These are phyloP conservation scores for Penicillium atrosanguineum DNA, from an alignment of 495 filamentous ascomycete genomes.

Conservation along the genomic window DNA sequence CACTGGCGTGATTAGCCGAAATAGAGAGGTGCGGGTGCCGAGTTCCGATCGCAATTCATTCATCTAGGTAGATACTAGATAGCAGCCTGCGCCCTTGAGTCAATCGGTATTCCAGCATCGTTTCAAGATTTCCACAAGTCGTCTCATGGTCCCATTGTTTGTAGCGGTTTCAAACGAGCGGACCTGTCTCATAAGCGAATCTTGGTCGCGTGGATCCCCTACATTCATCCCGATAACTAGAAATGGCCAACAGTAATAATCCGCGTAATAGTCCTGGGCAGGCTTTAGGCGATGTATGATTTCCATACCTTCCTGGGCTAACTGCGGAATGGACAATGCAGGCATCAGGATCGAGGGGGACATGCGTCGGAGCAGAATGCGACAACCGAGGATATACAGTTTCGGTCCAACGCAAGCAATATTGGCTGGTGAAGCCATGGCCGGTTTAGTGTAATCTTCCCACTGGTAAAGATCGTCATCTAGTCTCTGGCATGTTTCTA, in stretches of 20 bases:
- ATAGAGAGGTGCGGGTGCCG: no score
- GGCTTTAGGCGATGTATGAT: slow-evolving; percentile 14
- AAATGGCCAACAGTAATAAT: slow-evolving; percentile 30
- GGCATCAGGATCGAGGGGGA: neutral
- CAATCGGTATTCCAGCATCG: no score
- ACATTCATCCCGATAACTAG: slow-evolving; percentile 11
- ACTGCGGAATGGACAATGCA: neutral
- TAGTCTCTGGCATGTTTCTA: neutral
- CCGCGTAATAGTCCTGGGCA: slow-evolving; percentile 21
- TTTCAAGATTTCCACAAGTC: slow-evolving; percentile 14
- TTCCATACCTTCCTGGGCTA: slow-evolving; percentile 12
- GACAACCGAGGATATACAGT: slow-evolving; percentile 16
- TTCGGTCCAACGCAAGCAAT: slow-evolving; percentile 7
- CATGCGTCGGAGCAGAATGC: slow-evolving; percentile 13
- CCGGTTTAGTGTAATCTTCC: neutral
- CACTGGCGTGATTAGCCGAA: no score
- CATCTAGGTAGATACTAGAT: no score
- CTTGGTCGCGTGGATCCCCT: slow-evolving; percentile 1
- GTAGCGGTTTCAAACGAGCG: slow-evolving; percentile 17
- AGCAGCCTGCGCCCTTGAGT: no score
- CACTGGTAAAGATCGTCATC: slow-evolving; percentile 2
- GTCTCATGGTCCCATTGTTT: slow-evolving; percentile 24
- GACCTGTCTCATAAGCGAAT: slow-evolving; percentile 15
- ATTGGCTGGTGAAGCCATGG: neutral
- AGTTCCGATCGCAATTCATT: no score